Conservation (phyloP, 345 rosid species). For the Euphorbia tirucalli region DNA sequence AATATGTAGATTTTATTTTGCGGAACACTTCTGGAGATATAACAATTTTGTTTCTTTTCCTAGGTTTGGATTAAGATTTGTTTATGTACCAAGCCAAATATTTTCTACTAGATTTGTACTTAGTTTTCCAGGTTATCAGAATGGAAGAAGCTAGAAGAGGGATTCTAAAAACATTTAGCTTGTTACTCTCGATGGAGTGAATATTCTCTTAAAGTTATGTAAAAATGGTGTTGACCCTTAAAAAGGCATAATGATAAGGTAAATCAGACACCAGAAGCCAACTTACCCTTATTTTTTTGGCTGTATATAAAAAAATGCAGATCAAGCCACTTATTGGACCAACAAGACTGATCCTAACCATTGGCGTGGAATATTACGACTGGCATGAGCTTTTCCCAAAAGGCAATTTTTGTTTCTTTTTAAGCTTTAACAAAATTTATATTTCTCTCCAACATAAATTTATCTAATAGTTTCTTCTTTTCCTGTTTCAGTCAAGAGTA, state of each 20-base stretch:
- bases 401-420: constrained; percentile 40
- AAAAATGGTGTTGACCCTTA: not conserved
- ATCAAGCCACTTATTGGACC: constrained; percentile 87
- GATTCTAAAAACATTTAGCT: not conserved
- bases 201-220: not conserved
- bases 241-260: not conserved
- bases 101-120: not conserved
- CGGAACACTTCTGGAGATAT: not conserved
- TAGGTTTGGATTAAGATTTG: too few relatives aligned
- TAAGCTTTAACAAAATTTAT: constrained; percentile 5
- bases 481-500: constrained; percentile 61
- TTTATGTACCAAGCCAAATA: not conserved
- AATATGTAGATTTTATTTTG: not conserved
- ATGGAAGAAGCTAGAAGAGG: not conserved
- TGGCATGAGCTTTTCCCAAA: constrained; percentile 90
- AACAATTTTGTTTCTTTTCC: not conserved
- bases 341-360: constrained; percentile 68
- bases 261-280: not conserved
- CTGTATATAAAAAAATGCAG: constrained; percentile 44
- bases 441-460: constrained; percentile 1
- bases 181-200: not conserved
- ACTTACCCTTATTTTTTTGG: constrained; percentile 3
- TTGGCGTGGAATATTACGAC: constrained; percentile 64
- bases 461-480: constrained; percentile 24
- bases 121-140: not conserved